Evolutionary conservation across 2,329 filamentous ascomycete species (phyloP).

Genomic region (Verticillium tricorpus): DNA sequence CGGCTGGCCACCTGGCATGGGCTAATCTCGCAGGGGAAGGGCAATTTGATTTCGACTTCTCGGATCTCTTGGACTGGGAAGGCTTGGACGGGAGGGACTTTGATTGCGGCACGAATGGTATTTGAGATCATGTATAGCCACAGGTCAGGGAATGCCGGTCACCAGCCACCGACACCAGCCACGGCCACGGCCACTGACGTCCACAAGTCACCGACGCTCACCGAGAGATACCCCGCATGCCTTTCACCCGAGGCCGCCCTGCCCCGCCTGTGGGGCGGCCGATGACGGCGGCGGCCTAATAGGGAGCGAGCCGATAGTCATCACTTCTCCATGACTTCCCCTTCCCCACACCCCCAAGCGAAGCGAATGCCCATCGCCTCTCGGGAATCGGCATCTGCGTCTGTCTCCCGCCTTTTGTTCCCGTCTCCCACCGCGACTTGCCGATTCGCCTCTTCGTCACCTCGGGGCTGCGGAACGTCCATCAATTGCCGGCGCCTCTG

Average conservation of each 20-base stretch:
- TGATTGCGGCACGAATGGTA: too few species aligned
- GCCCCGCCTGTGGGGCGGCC: not conserved
- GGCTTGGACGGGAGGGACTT: too few species aligned
- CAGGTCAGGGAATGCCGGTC: not conserved
- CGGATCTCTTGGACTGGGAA: too few species aligned
- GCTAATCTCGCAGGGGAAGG: too few species aligned
- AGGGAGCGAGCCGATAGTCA: slow-evolving; percentile 15
- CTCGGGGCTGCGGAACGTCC: not conserved
- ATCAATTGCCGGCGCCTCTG: not conserved
- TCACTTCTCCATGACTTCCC: slow-evolving; percentile 5
- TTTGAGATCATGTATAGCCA: too few species aligned
- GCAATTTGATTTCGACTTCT: too few species aligned
- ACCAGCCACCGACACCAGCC: not conserved
- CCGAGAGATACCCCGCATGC: slow-evolving; percentile 8
- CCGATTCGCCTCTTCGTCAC: not conserved
- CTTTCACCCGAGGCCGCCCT: slow-evolving; percentile 11
- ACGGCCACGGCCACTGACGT: too few species aligned
- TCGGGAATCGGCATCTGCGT: slow-evolving; percentile 4
- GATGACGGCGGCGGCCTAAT: slow-evolving; percentile 9
- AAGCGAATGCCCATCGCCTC: not conserved
- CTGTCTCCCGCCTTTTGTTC: not conserved
- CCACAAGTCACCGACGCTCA: too few species aligned
- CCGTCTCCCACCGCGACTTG: not conserved
- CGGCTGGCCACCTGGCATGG: too few species aligned
- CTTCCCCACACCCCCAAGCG: slow-evolving; percentile 1